These are phyloP conservation scores for Moesziomyces antarcticus DNA, from an alignment of 1,284 basidiomycete species.

Conservation along the genomic window DNA sequence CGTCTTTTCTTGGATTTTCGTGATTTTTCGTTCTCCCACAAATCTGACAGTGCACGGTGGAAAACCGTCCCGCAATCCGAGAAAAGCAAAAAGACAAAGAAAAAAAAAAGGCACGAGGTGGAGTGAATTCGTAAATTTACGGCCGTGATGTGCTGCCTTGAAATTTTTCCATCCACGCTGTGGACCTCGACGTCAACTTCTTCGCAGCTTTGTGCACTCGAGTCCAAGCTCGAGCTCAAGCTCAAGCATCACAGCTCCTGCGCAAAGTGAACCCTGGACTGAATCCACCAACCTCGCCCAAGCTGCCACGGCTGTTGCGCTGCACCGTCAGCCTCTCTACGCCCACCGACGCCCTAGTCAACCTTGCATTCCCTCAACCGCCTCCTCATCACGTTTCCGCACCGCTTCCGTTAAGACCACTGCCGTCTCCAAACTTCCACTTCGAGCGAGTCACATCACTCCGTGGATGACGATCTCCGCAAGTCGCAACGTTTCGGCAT, in stretches of 20 bases:
- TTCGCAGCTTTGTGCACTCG: too few species aligned
- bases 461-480: not conserved
- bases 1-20: not conserved
- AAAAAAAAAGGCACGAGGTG: not conserved
- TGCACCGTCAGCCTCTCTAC: too few species aligned
- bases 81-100: too few species aligned
- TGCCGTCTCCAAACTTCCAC: not conserved
- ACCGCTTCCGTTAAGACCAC: not conserved
- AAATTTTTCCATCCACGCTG: slow-evolving; percentile 12
- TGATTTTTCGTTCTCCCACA: not conserved
- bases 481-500: slow-evolving; percentile 1
- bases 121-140: slow-evolving; percentile 1
- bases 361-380: not conserved
- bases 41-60: not conserved
- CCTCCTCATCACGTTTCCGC: too few species aligned
- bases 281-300: too few species aligned
- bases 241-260: not conserved
- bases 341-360: not conserved
- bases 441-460: not conserved
- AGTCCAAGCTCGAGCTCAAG: not conserved
- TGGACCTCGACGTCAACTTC: too few species aligned
- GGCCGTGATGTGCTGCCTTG: slow-evolving; percentile 25
- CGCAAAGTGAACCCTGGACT: not conserved
- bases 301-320: not conserved
- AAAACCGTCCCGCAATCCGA: not conserved